Conservation (phyloP, 192 early-diverging fungal species). For the Gamsiella multidivaricata region DNA sequence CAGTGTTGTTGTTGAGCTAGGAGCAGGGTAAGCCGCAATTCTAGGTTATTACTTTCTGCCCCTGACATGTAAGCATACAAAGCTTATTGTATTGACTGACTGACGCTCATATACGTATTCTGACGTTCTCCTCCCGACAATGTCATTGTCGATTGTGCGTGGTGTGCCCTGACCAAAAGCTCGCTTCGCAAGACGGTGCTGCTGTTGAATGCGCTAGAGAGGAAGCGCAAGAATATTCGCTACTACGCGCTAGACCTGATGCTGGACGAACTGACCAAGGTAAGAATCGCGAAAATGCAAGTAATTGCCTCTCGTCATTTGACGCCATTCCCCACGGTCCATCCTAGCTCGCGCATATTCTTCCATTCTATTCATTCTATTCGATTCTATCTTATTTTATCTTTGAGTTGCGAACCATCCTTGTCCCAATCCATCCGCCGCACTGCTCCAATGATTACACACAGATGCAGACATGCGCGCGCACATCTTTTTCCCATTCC, state of each 20-base stretch:
- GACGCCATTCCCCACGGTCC: constrained; percentile 29
- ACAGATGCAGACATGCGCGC: no score
- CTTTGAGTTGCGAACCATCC: no score
- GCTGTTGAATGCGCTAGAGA: constrained; percentile 79
- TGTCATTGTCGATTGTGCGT: constrained; percentile 2
- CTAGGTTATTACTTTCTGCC: neutral
- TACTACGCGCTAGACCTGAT: constrained; percentile 95
- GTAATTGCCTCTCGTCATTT: constrained; percentile 30
- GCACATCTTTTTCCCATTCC: no score
- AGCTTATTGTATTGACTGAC: no score
- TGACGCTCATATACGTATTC: neutral
- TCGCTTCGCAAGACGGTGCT: constrained; percentile 90
- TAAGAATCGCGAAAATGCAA: neutral
- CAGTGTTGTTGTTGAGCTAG: constrained; percentile 87
- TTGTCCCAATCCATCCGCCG: no score
- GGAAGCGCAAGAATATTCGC: constrained; percentile 67
- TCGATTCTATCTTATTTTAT: neutral
- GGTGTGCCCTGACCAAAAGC: constrained; percentile 42
- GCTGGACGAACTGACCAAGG: constrained; percentile 74
- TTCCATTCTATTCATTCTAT: neutral
- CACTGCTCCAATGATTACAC: no score
- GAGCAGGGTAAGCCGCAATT: constrained; percentile 75
- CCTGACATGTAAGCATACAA: no score
- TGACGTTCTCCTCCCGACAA: neutral
- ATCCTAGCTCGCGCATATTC: no score